Evolutionary conservation across 495 filamentous ascomycete species (phyloP).

Genomic region (Penicillium herquei): DNA sequence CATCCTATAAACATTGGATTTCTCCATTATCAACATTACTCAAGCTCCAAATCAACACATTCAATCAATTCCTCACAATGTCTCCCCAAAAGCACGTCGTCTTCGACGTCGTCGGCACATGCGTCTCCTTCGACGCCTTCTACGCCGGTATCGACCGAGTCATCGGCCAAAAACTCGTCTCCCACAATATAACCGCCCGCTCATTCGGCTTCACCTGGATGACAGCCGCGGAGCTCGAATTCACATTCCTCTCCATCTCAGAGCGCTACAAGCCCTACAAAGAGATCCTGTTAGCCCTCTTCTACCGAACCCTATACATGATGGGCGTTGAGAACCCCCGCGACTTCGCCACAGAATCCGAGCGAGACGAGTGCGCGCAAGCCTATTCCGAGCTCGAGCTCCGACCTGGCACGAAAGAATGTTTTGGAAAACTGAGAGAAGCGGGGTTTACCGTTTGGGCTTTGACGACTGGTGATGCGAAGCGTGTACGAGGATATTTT

Average conservation of each 20-base stretch:
- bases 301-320: slow-evolving; percentile 41
- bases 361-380: slow-evolving; percentile 26
- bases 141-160: slow-evolving; percentile 26
- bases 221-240: slow-evolving; percentile 41
- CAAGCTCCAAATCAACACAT: background rate
- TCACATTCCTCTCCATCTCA: slow-evolving; percentile 41
- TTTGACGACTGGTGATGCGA: slow-evolving; percentile 39
- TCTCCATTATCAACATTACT: background rate
- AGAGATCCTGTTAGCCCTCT: slow-evolving; percentile 33
- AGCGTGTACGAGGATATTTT: slow-evolving; percentile 41
- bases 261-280: slow-evolving; percentile 34
- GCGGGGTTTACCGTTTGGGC: slow-evolving; percentile 43
- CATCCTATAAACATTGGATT: background rate
- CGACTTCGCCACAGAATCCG: slow-evolving; percentile 34
- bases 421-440: slow-evolving; percentile 28
- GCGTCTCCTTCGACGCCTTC: slow-evolving; percentile 39
- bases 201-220: slow-evolving; percentile 44
- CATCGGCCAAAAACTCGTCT: slow-evolving; percentile 28
- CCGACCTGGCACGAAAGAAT: slow-evolving; percentile 28
- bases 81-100: slow-evolving; percentile 33
- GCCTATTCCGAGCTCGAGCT: slow-evolving; percentile 31
- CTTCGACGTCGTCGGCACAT: slow-evolving; percentile 47
- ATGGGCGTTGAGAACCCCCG: slow-evolving; percentile 35
- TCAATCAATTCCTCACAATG: slow-evolving; percentile 11
- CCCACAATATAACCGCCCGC: slow-evolving; percentile 30